These are phyloP conservation scores for Ophiognomonia clavigignenti-juglandacearum DNA, from an alignment of 2,329 filamentous ascomycete species.

Conservation along the genomic window DNA sequence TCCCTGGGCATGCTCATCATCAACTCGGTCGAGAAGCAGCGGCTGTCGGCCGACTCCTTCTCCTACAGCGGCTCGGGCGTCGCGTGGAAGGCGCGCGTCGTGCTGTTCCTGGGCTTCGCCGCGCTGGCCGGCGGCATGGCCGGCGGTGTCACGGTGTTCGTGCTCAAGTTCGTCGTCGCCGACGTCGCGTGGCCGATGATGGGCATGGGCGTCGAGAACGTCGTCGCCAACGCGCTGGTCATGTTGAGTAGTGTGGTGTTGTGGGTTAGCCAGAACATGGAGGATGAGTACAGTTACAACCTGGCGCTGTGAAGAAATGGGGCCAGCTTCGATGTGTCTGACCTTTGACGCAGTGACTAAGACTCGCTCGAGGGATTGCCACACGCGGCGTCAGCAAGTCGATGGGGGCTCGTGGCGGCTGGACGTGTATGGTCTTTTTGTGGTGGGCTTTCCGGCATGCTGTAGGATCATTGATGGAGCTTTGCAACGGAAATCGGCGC, in stretches of 20 bases:
- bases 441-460: slow-evolving; percentile 3
- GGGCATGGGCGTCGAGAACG: slow-evolving; percentile 61
- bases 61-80: slow-evolving; percentile 59
- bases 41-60: slow-evolving; percentile 59
- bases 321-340: neutral
- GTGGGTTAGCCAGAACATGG: slow-evolving; percentile 68
- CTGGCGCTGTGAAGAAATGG: slow-evolving; percentile 50
- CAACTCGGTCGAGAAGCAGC: slow-evolving; percentile 64
- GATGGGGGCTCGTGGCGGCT: too few species aligned
- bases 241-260: slow-evolving; percentile 60
- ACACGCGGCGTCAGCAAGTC: too few species aligned
- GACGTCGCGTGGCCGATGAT: slow-evolving; percentile 55
- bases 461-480: slow-evolving; percentile 3
- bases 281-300: slow-evolving; percentile 68
- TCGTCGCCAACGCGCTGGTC: slow-evolving; percentile 60
- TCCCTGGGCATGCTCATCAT: slow-evolving; percentile 66
- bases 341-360: neutral
- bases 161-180: slow-evolving; percentile 59
- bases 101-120: slow-evolving; percentile 63
- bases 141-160: slow-evolving; percentile 63
- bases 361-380: neutral
- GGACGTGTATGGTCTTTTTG: too few species aligned
- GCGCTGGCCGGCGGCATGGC: slow-evolving; percentile 63
- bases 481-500: neutral
- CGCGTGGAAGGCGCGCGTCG: slow-evolving; percentile 64